Evolutionary conservation across 805 yeast species (phyloP).

Genomic region (Kuraishia floccosa): DNA sequence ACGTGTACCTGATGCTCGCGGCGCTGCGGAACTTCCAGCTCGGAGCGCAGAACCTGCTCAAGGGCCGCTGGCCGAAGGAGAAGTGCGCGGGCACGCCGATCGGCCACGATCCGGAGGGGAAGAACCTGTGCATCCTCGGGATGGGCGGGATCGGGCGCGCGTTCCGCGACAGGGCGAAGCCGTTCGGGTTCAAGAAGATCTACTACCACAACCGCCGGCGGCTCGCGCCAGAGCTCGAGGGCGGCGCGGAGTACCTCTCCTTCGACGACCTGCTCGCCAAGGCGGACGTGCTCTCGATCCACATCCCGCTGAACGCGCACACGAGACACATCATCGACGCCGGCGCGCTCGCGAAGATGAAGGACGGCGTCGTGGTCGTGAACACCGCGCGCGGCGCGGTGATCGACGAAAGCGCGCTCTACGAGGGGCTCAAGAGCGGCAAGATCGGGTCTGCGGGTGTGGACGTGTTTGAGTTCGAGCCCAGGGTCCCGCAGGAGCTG

Average conservation of each 20-base stretch:
- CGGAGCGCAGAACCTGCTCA: slow-evolving; percentile 40
- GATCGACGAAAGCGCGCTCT: slow-evolving; percentile 52
- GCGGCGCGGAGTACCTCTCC: slow-evolving; percentile 58
- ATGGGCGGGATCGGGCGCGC: slow-evolving; percentile 89
- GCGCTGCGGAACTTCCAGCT: slow-evolving; percentile 48
- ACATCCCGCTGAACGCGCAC: slow-evolving; percentile 62
- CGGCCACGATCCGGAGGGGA: slow-evolving; percentile 70
- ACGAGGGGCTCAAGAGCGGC: slow-evolving; percentile 46
- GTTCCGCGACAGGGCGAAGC: slow-evolving; percentile 56
- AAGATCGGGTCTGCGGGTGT: slow-evolving; percentile 59
- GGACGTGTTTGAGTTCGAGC: slow-evolving; percentile 72
- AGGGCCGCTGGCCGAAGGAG: slow-evolving; percentile 49
- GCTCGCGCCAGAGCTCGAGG: slow-evolving; percentile 51
- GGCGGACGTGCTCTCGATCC: slow-evolving; percentile 64
- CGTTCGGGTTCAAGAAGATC: slow-evolving; percentile 67
- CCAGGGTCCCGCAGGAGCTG: slow-evolving; percentile 55
- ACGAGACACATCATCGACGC: slow-evolving; percentile 64
- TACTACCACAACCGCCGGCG: slow-evolving; percentile 61
- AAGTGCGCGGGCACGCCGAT: slow-evolving; percentile 43
- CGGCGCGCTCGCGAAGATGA: slow-evolving; percentile 54
- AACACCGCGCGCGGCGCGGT: slow-evolving; percentile 90
- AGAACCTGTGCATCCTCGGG: slow-evolving; percentile 71
- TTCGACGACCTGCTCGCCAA: slow-evolving; percentile 54
- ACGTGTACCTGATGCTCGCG: slow-evolving; percentile 36
- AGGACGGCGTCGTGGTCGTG: slow-evolving; percentile 64